Base-by-base conservation (phyloP, 768 basidiomycete genomes). In the Hygrophorus russula region DNA sequence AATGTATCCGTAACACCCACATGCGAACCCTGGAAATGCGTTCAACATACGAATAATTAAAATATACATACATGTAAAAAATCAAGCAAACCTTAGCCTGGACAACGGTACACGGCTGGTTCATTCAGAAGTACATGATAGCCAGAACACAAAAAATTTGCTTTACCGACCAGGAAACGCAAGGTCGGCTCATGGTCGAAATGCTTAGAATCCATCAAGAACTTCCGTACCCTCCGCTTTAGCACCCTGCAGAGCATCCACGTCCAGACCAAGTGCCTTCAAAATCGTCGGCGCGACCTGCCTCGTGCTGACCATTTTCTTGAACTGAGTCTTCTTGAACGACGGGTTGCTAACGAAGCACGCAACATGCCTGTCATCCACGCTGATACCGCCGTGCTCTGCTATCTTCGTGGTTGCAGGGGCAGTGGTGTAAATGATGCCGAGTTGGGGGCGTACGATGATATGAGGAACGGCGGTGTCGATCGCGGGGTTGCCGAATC, bases 391-490 rank as follows among this genome's bases (percentile, higher is more conserved):
- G 19, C 41, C 41, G 18, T 42, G 41, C 18, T 42, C 41, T n/a
- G 41, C 39, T 9, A 40, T 40, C 41, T 42, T 42, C 9, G 27
- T 6, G 24, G 41, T 42, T n/a, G n/a, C n/a, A n/a, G n/a, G n/a
- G 18, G 10, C 14, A 6, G 24, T 42, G 13, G 41, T 42, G 19
- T 42, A 42, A 13, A 42, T 34, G 31, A 42, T 42, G 5, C 41
- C 41, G 11, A 33, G 29, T 15, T 32, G 9, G 19, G 41, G 41
- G 12, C 9, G 10, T 9, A 42, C 41, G 13, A 42, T 28, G 27
- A 42, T 42, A 19, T 42, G 29, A 33, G 41, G 41, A 5, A 42
- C 41, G 31, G 41, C 41, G n/a, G 41, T 27, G 31, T 42, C 41
- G 8, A 6, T 42, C 13, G 14, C 13, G 18, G 41, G 41, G 24